Percentiles rank a stretch among this genome's conserved stretches.
These are phyloP conservation scores for Botrytis elliptica DNA, from an alignment of 2,329 filamentous ascomycete species.

Conservation along the genomic window DNA sequence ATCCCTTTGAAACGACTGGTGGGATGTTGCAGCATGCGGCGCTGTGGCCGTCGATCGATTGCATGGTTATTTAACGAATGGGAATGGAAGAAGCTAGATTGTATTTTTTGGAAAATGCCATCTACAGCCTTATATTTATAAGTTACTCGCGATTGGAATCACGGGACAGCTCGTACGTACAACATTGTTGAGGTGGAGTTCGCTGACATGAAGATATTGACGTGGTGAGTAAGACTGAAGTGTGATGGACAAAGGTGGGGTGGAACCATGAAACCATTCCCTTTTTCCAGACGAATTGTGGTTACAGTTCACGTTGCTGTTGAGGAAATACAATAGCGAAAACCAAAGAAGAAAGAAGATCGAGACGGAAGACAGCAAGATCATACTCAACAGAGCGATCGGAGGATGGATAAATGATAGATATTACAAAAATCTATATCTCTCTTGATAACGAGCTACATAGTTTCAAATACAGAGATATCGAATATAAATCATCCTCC, in stretches of 20 bases:
- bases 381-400: not conserved
- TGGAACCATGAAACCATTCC: not conserved
- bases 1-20: constrained; percentile 53
- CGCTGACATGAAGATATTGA: not conserved
- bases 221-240: not conserved
- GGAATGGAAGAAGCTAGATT: not conserved
- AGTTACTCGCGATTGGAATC: not conserved
- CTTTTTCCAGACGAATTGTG: not conserved
- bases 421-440: not conserved
- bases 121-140: not conserved
- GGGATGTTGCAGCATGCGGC: constrained; percentile 58
- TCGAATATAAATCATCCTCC: too few relatives aligned
- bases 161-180: too few relatives aligned
- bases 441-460: too few relatives aligned
- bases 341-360: not conserved
- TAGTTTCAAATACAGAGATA: not conserved
- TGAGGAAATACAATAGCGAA: not conserved
- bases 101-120: not conserved
- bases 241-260: not conserved
- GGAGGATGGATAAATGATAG: not conserved
- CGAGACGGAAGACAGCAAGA: not conserved
- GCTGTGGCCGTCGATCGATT: constrained; percentile 46
- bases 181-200: too few relatives aligned
- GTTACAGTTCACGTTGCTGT: not conserved
- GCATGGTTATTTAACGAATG: constrained; percentile 13